Conservation (phyloP, 345 rosid species). For the Lenwebbia sp. region DNA sequence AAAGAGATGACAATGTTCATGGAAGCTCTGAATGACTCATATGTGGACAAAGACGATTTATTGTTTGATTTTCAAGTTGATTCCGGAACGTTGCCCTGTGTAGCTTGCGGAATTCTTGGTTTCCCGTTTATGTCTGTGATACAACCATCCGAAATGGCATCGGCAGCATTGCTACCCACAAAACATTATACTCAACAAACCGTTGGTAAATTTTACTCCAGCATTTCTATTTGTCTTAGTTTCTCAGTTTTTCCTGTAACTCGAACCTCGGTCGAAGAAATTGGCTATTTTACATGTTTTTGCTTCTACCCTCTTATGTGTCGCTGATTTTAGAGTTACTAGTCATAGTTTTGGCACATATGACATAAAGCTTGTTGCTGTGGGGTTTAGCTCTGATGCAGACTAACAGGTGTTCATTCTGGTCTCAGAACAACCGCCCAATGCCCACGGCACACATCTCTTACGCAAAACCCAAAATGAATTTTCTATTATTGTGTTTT, state of each 20-base stretch:
- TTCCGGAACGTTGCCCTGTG: slow-evolving; percentile 77
- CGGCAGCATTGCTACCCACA: slow-evolving; percentile 13
- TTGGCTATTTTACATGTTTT: neutral
- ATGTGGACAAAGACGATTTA: slow-evolving; percentile 58
- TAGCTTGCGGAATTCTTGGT: slow-evolving; percentile 97
- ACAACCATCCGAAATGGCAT: slow-evolving; percentile 55
- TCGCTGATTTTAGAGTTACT: neutral
- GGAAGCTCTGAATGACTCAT: slow-evolving; percentile 65
- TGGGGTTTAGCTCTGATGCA: neutral
- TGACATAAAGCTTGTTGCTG: neutral
- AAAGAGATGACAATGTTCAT: slow-evolving; percentile 81
- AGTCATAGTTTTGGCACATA: neutral
- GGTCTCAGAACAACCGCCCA: neutral
- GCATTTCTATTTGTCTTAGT: neutral
- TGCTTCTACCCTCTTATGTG: neutral
- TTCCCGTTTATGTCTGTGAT: slow-evolving; percentile 96
- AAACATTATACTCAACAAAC: slow-evolving; percentile 1
- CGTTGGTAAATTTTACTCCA: neutral
- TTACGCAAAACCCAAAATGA: neutral
- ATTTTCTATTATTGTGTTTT: neutral
- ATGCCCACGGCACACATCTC: neutral
- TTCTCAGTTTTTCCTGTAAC: neutral
- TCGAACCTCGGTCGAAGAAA: neutral
- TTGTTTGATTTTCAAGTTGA: slow-evolving; percentile 89
- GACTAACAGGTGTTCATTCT: neutral